phyloP scores from a whole-genome alignment of 768 basidiomycete species.

The Termitomyces sp. region DNA sequence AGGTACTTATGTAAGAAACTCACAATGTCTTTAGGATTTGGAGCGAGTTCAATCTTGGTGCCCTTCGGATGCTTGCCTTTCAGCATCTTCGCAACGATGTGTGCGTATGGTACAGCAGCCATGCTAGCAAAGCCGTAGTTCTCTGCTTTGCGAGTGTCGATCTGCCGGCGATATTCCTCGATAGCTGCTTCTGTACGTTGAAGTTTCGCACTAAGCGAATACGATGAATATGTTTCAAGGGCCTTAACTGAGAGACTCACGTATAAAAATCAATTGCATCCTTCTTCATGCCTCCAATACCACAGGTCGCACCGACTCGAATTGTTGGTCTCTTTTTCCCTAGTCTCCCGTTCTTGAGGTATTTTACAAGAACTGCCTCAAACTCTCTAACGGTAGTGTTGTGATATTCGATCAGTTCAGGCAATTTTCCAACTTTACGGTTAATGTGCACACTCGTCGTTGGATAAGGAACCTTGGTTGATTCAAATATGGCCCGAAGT shows the following conservation, averaged over 20 bases:
- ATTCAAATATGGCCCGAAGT: slow-evolving; percentile 68
- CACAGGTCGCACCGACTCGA: slow-evolving; percentile 71
- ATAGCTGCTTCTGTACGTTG: slow-evolving; percentile 70
- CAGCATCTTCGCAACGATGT: slow-evolving; percentile 74
- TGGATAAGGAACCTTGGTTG: slow-evolving; percentile 77
- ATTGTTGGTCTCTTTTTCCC: slow-evolving; percentile 80
- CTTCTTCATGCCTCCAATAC: slow-evolving; percentile 77
- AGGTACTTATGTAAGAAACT: slow-evolving; percentile 18
- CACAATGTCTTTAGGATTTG: slow-evolving; percentile 87
- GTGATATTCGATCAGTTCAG: slow-evolving; percentile 87
- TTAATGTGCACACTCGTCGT: slow-evolving; percentile 90
- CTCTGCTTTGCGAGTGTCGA: slow-evolving; percentile 73
- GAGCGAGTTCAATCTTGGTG: slow-evolving; percentile 66
- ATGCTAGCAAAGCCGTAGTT: slow-evolving; percentile 91
- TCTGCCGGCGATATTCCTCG: slow-evolving; percentile 66
- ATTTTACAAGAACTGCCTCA: slow-evolving; percentile 83
- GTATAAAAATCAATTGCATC: slow-evolving; percentile 95
- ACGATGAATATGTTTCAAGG: not conserved
- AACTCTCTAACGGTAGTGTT: slow-evolving; percentile 93
- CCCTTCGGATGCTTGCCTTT: slow-evolving; percentile 68
- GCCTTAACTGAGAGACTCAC: slow-evolving; percentile 36
- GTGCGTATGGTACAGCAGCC: slow-evolving; percentile 84
- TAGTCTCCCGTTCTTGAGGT: slow-evolving; percentile 78
- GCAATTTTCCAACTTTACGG: slow-evolving; percentile 80
- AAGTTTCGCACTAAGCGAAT: slow-evolving; percentile 37